These are phyloP conservation scores for Fusarium albosuccineum DNA, from an alignment of 2,329 filamentous ascomycete genomes.

Conservation along the genomic window DNA sequence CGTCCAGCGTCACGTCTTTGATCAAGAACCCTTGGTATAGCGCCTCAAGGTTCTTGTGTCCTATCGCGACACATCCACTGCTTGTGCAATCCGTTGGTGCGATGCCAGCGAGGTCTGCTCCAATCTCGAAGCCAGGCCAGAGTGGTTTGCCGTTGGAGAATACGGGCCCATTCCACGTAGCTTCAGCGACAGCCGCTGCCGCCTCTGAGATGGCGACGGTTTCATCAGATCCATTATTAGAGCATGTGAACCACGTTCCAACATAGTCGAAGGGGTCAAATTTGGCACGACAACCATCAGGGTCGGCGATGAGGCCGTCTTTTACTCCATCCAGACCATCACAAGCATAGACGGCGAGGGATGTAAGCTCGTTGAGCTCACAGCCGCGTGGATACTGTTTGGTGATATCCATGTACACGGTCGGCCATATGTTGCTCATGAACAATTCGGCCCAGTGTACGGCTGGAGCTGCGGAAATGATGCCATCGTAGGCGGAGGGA, in stretches of 20 bases:
- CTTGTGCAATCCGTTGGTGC: conserved; percentile 5
- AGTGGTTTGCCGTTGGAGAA: conserved; percentile 23
- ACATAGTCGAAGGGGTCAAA: conserved; percentile 15
- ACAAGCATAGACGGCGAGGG: conserved; percentile 21
- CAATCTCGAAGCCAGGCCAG: conserved; percentile 17
- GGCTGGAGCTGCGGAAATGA: conserved; percentile 24
- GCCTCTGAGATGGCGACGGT: conserved; percentile 9
- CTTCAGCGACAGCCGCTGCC: conserved; percentile 17
- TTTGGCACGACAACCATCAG: background rate
- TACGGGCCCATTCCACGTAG: conserved; percentile 17
- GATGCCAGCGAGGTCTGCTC: background rate
- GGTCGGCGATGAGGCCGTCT: conserved; percentile 42
- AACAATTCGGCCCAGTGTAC: conserved; percentile 16
- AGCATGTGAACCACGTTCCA: conserved; percentile 16
- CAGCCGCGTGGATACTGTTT: conserved; percentile 18
- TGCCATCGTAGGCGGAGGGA: conserved; percentile 34
- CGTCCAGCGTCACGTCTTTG: background rate
- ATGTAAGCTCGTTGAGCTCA: conserved; percentile 19
- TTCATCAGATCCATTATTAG: background rate
- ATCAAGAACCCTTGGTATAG: background rate
- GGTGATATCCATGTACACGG: conserved; percentile 15
- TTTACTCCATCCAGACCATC: conserved; percentile 41
- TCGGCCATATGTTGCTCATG: conserved; percentile 16
- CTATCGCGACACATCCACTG: background rate
- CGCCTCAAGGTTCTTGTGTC: background rate